A percentile compares a stretch with the other conserved stretches of the same genome.
phyloP scores from a whole-genome alignment of 2,329 filamentous ascomycete species.

The Bimuria novae-zelandiae region DNA sequence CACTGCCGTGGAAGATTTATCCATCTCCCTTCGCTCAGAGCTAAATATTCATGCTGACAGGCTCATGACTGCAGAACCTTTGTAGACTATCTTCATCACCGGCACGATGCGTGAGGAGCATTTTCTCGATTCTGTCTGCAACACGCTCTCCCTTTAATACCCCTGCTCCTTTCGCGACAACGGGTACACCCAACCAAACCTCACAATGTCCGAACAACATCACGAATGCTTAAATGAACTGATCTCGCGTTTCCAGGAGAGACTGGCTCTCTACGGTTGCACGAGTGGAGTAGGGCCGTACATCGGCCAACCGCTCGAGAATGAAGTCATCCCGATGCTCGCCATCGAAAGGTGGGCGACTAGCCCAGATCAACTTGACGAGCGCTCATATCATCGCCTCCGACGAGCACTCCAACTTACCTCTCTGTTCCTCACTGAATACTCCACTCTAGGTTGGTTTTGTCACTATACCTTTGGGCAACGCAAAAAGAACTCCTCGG shows the following conservation, averaged over 20 bases:
- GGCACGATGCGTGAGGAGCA: no score
- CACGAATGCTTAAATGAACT: neutral
- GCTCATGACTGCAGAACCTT: no score
- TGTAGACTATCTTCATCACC: no score
- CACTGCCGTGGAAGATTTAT: no score
- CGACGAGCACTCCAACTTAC: constrained; percentile 20
- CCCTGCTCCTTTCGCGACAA: neutral
- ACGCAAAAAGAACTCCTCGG: neutral
- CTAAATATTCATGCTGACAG: no score
- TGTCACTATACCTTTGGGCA: constrained; percentile 21
- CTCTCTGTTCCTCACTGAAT: constrained; percentile 19
- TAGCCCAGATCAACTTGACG: constrained; percentile 18
- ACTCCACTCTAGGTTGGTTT: constrained; percentile 24
- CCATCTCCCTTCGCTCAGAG: no score
- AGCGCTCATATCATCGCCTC: constrained; percentile 7
- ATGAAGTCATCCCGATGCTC: constrained; percentile 23
- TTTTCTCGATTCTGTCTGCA: no score
- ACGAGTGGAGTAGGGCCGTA: neutral
- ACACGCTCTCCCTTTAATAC: neutral
- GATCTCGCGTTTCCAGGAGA: neutral
- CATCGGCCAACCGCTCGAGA: constrained; percentile 10
- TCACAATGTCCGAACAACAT: neutral
- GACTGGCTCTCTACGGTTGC: neutral
- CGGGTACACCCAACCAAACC: neutral
- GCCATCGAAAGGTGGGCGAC: constrained; percentile 20